Evolutionary conservation across 208 protist species (phyloP), one percentile per base, ranked within the genome.

Genomic region (Trypanosoma platydactyli): DNA sequence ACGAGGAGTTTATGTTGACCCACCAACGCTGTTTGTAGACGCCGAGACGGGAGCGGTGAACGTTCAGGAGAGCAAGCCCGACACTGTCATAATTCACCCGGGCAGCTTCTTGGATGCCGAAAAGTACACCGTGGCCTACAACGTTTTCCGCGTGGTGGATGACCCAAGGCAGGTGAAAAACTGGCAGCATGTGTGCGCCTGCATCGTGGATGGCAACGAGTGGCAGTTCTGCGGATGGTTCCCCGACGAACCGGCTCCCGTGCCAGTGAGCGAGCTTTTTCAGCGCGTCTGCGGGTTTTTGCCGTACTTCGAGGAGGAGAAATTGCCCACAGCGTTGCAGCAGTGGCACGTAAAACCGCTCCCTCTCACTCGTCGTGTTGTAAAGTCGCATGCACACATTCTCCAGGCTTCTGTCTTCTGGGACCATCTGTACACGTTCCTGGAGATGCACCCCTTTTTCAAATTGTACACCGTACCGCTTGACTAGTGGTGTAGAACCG

Each of bases 261-360:
- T 84, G 11, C 66, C 69, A 38, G 85, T 89, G 11, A 89, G 80
- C 64, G 59, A 73, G 49, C 76, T 95, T 55, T 95, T 95, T 58
- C 76, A 70, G 42, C 77, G 78, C 20, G 65, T 94, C 22, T 79
- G 81, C 40, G 90, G 85, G 27, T 95, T 92, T 60, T 64, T 95
- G 62, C 83, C 87, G 3, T 95, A 94, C 68, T 89, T 95, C 73
- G 90, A 92, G 64, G 90, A 95, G 62, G 90, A 95, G 49, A 90
- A 86, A 64, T 69, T 94, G 20, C 90, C 90, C 0, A 64, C 66
- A 35, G 84, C 83, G 60, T 66, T 81, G 46, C 78, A 82, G 38
- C 73, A 95, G 64, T 95, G 90, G 88, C 79, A 80, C 48, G 87
- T 95, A 42, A 70, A 82, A 56, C 85, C 85, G 55, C 77, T 95